Percentiles rank a stretch among this genome's conserved stretches.
Evolutionary conservation across 2,329 filamentous ascomycete species (phyloP).

Genomic region (Paracorniculantispora psalliotae): DNA sequence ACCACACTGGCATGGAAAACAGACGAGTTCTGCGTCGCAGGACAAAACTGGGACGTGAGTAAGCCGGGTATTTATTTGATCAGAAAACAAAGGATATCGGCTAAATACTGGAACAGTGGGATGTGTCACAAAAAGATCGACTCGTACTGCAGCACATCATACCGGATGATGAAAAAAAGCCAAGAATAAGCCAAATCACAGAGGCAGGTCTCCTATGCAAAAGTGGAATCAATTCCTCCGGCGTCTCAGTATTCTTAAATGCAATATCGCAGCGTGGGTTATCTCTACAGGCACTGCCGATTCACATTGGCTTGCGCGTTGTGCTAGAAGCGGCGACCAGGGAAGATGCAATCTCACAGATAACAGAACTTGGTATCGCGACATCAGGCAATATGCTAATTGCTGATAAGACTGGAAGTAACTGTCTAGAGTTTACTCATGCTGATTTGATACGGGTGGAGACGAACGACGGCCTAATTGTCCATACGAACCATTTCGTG

Average conservation of each 20-base stretch:
- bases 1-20: slow-evolving; percentile 7
- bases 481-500: slow-evolving; percentile 5
- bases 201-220: slow-evolving; percentile 9
- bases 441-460: not conserved
- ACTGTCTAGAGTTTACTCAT: not conserved
- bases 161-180: not conserved
- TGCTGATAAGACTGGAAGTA: slow-evolving; percentile 4
- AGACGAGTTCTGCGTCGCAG: not conserved
- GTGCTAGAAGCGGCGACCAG: not conserved
- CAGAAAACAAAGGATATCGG: too few relatives aligned
- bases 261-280: slow-evolving; percentile 23
- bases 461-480: not conserved
- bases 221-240: slow-evolving; percentile 8
- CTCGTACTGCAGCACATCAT: not conserved
- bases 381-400: slow-evolving; percentile 1
- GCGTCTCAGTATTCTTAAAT: slow-evolving; percentile 25
- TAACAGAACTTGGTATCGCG: not conserved
- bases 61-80: not conserved
- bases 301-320: not conserved
- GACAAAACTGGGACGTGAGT: slow-evolving; percentile 11
- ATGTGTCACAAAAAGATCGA: not conserved
- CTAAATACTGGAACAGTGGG: not conserved
- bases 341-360: not conserved
- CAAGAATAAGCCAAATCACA: not conserved
- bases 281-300: slow-evolving; percentile 14